Base-by-base conservation (phyloP, 148 eudicot genomes). In the Tetragonia tetragonoides region DNA sequence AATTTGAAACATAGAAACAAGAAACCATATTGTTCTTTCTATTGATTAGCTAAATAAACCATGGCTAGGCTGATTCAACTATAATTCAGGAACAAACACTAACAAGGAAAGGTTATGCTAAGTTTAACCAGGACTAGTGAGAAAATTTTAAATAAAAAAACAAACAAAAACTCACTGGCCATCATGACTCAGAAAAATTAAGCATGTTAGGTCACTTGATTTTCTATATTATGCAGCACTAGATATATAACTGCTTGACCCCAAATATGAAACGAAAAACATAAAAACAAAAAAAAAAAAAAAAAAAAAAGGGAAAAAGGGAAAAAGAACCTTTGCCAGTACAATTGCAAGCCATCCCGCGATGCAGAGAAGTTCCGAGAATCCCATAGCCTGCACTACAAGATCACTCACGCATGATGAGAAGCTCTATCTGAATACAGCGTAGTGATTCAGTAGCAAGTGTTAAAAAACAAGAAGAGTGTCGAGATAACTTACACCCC, bases 311-410 rank as follows among this genome's bases (percentile, higher is more conserved):
- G n/a, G 68, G 17, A 56, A 56, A 2, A 57, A 15, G 17, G 56
- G 37, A 42, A 68, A 28, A 34, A 15, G 68, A 81, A 90, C 97
- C 95, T 91, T 76, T 68, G 89, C 71, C 64, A 89, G 83, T 64
- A 77, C 80, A 61, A 90, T 88, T 68, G 92, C 86, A 78, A 86
- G 66, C 90, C 93, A 91, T 28, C 97, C 97, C 16, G 81, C 24
- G 68, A 84, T 21, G 77, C 87, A 88, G 53, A 88, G 86, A 72
- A 91, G 81, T 68, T 93, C 80, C 10, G 95, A 84, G 40, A 91
- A 75, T 77, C 82, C 89, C 93, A 93, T 91, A 53, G 91, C 79
- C 97, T 92, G 85, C 72, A 75, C 67, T 20, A 71, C 54, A 57
- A 54, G 62, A 76, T 53, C n/a, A 51, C 15, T 17, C 11, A 57